Conservation (phyloP, 2,329 filamentous ascomycete genomes). For the Chaetothyriales sp. region DNA sequence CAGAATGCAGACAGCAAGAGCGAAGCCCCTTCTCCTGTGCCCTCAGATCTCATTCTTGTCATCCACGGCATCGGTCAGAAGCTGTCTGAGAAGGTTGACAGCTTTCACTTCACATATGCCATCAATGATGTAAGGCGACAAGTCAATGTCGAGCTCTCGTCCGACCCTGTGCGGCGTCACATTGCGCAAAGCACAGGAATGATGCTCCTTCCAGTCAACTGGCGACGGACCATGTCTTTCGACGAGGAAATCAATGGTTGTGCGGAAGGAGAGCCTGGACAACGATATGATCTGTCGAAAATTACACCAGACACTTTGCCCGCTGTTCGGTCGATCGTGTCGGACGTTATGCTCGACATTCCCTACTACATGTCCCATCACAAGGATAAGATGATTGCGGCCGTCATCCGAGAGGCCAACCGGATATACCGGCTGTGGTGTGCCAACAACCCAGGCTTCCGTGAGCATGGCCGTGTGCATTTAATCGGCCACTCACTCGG, state of each 20-base stretch:
- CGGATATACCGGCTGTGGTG: constrained; percentile 94
- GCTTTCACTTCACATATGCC: constrained; percentile 91
- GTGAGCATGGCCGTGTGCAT: constrained; percentile 68
- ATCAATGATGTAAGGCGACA: constrained; percentile 80
- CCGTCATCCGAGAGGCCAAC: constrained; percentile 80
- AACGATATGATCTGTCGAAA: constrained; percentile 61
- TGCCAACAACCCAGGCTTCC: constrained; percentile 76
- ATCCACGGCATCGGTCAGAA: constrained; percentile 96
- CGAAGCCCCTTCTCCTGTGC: constrained; percentile 38
- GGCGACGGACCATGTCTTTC: constrained; percentile 75
- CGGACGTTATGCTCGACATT: constrained; percentile 95
- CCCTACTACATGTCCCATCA: constrained; percentile 96
- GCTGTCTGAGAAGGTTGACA: constrained; percentile 83
- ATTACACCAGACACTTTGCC: constrained; percentile 86
- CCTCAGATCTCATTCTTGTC: constrained; percentile 78
- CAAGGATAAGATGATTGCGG: constrained; percentile 84
- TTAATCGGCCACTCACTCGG: constrained; percentile 86
- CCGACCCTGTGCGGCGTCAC: constrained; percentile 55
- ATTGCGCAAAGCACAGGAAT: constrained; percentile 69
- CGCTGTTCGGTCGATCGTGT: constrained; percentile 83
- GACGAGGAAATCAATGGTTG: constrained; percentile 50
- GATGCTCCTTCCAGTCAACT: constrained; percentile 90
- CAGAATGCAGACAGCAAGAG: constrained; percentile 3
- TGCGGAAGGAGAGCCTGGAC: constrained; percentile 40
- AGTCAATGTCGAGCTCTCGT: constrained; percentile 69